Conservation (phyloP, 495 filamentous ascomycete species). For the Trichocladium uniseriatum region DNA sequence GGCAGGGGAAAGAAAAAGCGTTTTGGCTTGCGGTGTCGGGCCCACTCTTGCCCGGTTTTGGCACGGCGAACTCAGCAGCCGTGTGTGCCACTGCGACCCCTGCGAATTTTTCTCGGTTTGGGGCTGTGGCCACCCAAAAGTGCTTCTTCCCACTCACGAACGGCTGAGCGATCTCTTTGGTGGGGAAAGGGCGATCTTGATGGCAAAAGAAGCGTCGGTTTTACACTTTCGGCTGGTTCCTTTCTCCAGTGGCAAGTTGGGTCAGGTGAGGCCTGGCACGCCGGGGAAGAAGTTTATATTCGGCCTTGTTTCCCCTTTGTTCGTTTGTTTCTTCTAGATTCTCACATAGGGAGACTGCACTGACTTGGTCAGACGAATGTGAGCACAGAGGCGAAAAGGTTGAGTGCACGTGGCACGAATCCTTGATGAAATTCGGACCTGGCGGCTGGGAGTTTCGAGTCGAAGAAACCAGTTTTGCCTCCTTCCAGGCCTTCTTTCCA, state of each 20-base stretch:
- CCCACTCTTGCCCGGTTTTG: conserved; percentile 24
- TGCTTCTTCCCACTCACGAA: background rate
- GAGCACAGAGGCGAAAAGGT: too few species aligned
- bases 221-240: background rate
- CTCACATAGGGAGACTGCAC: too few species aligned
- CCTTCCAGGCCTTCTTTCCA: too few species aligned
- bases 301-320: too few species aligned
- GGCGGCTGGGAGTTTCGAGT: too few species aligned
- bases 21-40: conserved; percentile 25
- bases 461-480: too few species aligned
- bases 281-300: background rate
- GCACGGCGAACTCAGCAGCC: conserved; percentile 25
- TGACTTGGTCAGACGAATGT: too few species aligned
- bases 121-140: conserved; percentile 8
- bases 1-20: conserved; percentile 22
- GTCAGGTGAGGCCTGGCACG: background rate
- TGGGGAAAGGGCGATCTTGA: conserved; percentile 1
- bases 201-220: background rate
- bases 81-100: conserved; percentile 6
- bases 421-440: too few species aligned
- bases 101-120: conserved; percentile 4
- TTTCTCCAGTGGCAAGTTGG: background rate
- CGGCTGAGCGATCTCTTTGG: background rate
- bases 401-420: too few species aligned
- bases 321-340: background rate